Evolutionary conservation across 345 rosid genomes (phyloP).

Genomic region (Eucalyptus tenuipes): DNA sequence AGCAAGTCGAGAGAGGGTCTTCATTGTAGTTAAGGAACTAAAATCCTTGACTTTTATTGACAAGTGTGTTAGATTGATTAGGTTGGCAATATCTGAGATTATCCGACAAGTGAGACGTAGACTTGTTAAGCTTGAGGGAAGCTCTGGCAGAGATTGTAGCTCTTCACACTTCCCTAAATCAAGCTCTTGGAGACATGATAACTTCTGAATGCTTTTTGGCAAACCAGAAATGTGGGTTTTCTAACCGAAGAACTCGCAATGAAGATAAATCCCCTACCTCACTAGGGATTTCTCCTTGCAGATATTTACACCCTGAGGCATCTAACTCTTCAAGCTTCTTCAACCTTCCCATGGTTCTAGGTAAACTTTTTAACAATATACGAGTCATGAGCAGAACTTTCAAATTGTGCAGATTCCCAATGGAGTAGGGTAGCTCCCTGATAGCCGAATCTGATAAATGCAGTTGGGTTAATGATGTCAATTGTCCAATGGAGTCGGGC

Average conservation of each 20-base stretch:
- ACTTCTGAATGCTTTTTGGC: background rate
- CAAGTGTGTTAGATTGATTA: background rate
- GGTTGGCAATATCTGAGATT: background rate
- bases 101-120: background rate
- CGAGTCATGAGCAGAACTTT: background rate
- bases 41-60: background rate
- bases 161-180: background rate
- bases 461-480: background rate
- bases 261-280: background rate
- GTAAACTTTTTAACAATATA: background rate
- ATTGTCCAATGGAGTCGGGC: background rate
- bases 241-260: background rate
- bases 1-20: background rate
- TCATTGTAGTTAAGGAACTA: background rate
- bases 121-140: background rate
- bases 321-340: background rate
- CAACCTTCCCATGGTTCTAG: background rate
- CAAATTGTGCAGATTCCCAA: background rate
- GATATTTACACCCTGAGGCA: background rate
- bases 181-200: background rate
- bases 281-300: background rate
- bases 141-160: background rate
- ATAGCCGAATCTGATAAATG: background rate
- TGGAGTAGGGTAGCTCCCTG: background rate
- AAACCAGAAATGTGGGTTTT: background rate